A percentile compares a stretch with the other conserved stretches of the same genome.
Conservation (phyloP, 331 rosid species). For the Phaseolus coccineus region DNA sequence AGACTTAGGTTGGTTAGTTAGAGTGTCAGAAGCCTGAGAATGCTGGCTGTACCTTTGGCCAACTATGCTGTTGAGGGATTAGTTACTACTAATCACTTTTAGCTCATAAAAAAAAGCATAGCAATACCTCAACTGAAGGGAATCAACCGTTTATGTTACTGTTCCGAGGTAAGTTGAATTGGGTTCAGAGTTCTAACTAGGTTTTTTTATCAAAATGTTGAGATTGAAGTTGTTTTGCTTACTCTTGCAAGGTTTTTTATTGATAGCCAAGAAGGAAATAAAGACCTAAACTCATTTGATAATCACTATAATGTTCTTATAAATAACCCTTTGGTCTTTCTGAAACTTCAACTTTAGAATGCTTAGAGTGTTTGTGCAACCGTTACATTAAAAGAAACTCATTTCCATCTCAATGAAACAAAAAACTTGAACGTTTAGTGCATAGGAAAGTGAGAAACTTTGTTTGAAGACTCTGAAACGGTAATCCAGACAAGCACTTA, state of each 20-base stretch:
- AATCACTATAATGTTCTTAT: background rate
- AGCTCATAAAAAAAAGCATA: background rate
- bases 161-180: slow-evolving; percentile 36
- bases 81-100: slow-evolving; percentile 24
- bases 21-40: slow-evolving; percentile 50
- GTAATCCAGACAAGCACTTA: background rate
- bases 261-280: background rate
- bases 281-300: slow-evolving; percentile 2
- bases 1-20: slow-evolving; percentile 43
- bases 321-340: background rate
- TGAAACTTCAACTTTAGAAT: no score
- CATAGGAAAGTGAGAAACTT: background rate
- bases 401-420: no score
- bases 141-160: slow-evolving; percentile 26
- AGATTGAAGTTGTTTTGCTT: slow-evolving; percentile 29
- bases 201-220: slow-evolving; percentile 21
- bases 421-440: background rate
- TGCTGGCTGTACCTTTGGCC: slow-evolving; percentile 17
- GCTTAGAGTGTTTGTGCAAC: no score
- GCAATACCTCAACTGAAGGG: background rate
- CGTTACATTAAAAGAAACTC: no score
- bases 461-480: background rate
- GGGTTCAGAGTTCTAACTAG: slow-evolving; percentile 3
- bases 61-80: slow-evolving; percentile 3
- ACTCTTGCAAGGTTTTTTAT: slow-evolving; percentile 9